These are phyloP conservation scores for Chalciporus sp. DNA, from an alignment of 1,284 basidiomycete species.

Conservation along the genomic window DNA sequence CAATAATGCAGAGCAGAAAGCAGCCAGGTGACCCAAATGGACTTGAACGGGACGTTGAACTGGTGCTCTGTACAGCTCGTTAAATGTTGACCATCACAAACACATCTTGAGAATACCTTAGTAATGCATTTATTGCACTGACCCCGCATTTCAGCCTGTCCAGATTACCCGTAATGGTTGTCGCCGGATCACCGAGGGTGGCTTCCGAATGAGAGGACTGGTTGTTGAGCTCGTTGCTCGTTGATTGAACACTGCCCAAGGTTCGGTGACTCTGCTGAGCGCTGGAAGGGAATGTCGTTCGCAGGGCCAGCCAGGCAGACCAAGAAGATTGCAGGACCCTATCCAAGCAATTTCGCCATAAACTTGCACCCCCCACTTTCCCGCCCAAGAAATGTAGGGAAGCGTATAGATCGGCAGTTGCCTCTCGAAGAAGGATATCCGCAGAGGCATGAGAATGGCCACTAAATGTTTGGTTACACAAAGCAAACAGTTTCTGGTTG, in stretches of 20 bases:
- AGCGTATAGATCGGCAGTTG: constrained; percentile 59
- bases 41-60: constrained; percentile 71
- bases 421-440: constrained; percentile 42
- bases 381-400: constrained; percentile 71
- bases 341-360: constrained; percentile 75
- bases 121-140: constrained; percentile 52
- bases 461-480: constrained; percentile 57
- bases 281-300: constrained; percentile 54
- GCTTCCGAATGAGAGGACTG: constrained; percentile 13
- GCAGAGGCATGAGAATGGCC: constrained; percentile 51
- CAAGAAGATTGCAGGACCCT: constrained; percentile 65
- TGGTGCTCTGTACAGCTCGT: constrained; percentile 45
- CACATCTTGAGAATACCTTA: constrained; percentile 43
- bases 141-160: constrained; percentile 60
- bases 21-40: constrained; percentile 65
- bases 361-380: constrained; percentile 67
- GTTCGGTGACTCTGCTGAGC: constrained; percentile 16
- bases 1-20: constrained; percentile 55
- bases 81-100: constrained; percentile 3
- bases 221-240: constrained; percentile 13
- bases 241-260: constrained; percentile 5
- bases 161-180: constrained; percentile 54
- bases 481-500: constrained; percentile 48
- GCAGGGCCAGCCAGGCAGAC: constrained; percentile 56
- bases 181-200: constrained; percentile 38